Conservation (phyloP, 2,329 filamentous ascomycete genomes). For the Metarhizium anisopliae region DNA sequence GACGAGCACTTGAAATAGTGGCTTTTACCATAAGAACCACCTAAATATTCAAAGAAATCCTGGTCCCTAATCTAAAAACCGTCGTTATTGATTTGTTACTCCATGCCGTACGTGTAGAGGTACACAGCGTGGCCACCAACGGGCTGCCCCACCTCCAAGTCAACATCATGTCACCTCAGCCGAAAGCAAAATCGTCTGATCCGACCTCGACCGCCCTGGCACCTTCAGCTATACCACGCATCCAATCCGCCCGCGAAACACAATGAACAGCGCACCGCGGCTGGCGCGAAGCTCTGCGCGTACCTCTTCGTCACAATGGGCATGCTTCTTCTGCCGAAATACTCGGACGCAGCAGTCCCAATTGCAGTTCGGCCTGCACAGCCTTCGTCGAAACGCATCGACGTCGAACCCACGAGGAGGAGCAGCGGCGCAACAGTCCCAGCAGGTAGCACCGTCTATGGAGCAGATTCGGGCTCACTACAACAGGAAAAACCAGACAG, state of each 20-base stretch:
- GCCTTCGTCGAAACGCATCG: constrained; percentile 22
- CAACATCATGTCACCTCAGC: constrained; percentile 5
- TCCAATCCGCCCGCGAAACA: constrained; percentile 5
- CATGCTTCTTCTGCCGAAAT: constrained; percentile 29
- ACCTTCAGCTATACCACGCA: background rate
- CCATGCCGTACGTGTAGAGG: too few relatives aligned
- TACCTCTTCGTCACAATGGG: constrained; percentile 21
- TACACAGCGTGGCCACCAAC: too few relatives aligned
- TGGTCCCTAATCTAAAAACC: too few relatives aligned
- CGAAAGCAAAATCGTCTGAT: too few relatives aligned
- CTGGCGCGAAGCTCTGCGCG: constrained; percentile 22
- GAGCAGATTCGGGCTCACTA: constrained; percentile 56
- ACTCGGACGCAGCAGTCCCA: constrained; percentile 18
- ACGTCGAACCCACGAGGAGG: constrained; percentile 16
- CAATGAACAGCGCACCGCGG: constrained; percentile 32
- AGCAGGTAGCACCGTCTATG: constrained; percentile 36
- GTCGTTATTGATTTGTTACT: too few relatives aligned
- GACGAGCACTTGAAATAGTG: background rate
- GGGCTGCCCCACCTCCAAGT: too few relatives aligned
- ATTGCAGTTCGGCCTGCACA: constrained; percentile 10
- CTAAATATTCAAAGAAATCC: too few relatives aligned
- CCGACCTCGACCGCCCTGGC: background rate
- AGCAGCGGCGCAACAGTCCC: constrained; percentile 16
- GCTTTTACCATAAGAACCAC: too few relatives aligned
- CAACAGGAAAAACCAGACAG: constrained; percentile 58